phyloP scores from a whole-genome alignment of 352 stramenopile species.

The Globisporangium nunn region DNA sequence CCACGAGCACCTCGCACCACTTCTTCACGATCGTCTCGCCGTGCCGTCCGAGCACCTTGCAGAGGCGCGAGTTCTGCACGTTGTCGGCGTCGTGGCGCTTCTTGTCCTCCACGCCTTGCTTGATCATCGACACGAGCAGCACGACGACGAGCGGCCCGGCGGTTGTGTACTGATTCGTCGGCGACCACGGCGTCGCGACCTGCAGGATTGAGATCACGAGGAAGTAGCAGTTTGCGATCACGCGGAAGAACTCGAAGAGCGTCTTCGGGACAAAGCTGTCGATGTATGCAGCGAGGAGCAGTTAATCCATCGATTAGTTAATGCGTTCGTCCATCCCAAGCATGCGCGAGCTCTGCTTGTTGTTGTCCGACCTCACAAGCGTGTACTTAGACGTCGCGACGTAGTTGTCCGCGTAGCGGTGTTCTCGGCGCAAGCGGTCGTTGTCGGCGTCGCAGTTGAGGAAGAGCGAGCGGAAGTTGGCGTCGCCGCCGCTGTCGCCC shows the following conservation, averaged over 20 bases:
- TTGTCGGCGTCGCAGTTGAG: conserved; percentile 66
- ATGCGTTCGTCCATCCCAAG: neutral
- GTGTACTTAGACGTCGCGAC: conserved; percentile 93
- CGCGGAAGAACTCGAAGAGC: conserved; percentile 91
- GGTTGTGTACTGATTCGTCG: conserved; percentile 77
- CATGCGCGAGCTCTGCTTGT: neutral
- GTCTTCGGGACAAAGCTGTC: conserved; percentile 92
- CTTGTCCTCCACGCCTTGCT: conserved; percentile 73
- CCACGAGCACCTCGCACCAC: conserved; percentile 75
- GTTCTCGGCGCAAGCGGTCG: conserved; percentile 29
- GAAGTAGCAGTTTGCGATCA: conserved; percentile 95
- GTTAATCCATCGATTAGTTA: neutral
- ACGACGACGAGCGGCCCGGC: conserved; percentile 63
- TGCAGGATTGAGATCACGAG: conserved; percentile 92
- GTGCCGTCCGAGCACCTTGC: conserved; percentile 28
- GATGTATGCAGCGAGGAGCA: neutral
- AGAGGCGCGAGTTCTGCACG: conserved; percentile 52
- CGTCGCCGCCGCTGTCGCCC: neutral
- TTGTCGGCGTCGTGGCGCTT: conserved; percentile 67
- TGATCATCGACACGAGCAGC: conserved; percentile 71
- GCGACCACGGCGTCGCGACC: conserved; percentile 54
- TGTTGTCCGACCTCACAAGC: conserved; percentile 30
- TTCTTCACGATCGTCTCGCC: conserved; percentile 40
- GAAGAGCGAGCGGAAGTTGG: conserved; percentile 36
- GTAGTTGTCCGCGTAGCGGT: conserved; percentile 57